Evolutionary conservation across 495 filamentous ascomycete genomes (phyloP), one percentile per base, ranked within the genome.

Genomic region (Immersiella caudata): DNA sequence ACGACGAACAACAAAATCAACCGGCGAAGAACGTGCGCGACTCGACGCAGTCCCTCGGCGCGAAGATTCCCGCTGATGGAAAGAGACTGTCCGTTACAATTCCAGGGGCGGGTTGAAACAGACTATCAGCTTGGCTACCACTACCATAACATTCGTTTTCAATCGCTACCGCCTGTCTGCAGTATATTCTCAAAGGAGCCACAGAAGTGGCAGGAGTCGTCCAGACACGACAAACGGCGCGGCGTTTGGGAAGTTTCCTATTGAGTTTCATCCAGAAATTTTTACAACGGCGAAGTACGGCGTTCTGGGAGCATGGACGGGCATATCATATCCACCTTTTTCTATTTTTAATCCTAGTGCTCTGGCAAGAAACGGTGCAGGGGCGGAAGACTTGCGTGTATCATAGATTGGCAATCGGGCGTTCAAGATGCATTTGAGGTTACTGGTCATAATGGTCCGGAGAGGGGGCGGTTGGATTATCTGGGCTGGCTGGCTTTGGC

Each of bases 1-100:
- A 33, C 1, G 12, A 25, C 12, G 59, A 51, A 24, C 36, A 58
- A 18, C 59, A 52, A 24, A 24, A 58, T 33, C 18, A 40, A 0
- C 29, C 14, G 1, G 54, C 36, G 14, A 46, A 26, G 12, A 64
- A 20, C 16, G 36, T 20, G 16, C 27, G 61, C 55, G 54, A 62
- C 52, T 63, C 56, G 14, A 59, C 46, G 20, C 68, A 70, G 40
- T 36, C 65, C 36, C 6, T 55, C 0, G 46, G 25, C 24, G 16
- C 50, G 2, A 46, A 24, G 1, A 27, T 26, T 33, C n/a, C 33
- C 5, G 24, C 51, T 21, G 57, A 63, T 12, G 36, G 51, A 0
- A 68, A 68, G 40, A 60, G 62, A 7, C 66, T 59, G 14, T 62
- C 66, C 22, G 46, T 71, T 27, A 65, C 65, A 40, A 73, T 70